phyloP scores from a whole-genome alignment of 257 asterid species.

The Apocynum venetum region DNA sequence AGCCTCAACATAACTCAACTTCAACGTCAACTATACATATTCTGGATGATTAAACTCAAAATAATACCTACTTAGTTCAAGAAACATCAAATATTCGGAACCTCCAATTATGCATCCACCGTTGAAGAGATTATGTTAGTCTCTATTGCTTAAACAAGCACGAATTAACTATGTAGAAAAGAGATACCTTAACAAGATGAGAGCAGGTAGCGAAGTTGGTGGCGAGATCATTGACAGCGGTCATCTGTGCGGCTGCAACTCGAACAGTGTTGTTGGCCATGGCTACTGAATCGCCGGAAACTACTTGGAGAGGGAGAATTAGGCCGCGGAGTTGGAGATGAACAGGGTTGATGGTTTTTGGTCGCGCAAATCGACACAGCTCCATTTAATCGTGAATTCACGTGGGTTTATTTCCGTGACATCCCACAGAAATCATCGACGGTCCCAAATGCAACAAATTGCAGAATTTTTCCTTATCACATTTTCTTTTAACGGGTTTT shows the following conservation, averaged over 20 bases:
- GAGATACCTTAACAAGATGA: slow-evolving; percentile 57
- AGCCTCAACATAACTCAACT: background rate
- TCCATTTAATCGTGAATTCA: background rate
- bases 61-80: background rate
- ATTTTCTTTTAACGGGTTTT: too few relatives aligned
- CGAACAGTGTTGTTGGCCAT: slow-evolving; percentile 59
- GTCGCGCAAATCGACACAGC: background rate
- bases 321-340: background rate
- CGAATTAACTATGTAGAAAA: background rate
- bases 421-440: too few relatives aligned
- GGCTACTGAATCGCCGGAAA: slow-evolving; percentile 28
- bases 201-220: slow-evolving; percentile 76
- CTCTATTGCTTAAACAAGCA: background rate
- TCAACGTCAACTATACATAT: background rate
- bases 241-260: slow-evolving; percentile 95
- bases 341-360: background rate
- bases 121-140: background rate
- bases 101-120: background rate
- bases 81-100: background rate
- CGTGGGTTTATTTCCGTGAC: background rate
- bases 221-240: slow-evolving; percentile 71
- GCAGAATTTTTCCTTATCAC: too few relatives aligned
- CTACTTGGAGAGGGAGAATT: background rate
- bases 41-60: background rate
- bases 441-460: too few relatives aligned